phyloP scores from a whole-genome alignment of 352 stramenopile genomes.

The Thalassiosira ordinaria region DNA sequence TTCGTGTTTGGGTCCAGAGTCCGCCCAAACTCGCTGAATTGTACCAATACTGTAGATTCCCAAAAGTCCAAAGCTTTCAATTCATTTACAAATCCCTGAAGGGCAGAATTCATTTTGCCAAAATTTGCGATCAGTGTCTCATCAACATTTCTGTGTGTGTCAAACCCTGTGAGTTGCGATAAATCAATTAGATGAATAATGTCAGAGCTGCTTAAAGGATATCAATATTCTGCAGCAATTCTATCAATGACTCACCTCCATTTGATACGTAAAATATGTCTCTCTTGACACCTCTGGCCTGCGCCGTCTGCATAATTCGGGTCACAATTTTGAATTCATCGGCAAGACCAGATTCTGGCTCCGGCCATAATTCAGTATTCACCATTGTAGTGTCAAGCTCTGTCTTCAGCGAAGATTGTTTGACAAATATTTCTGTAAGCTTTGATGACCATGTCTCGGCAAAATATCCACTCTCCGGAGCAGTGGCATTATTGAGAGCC shows the following conservation, averaged over 20 bases:
- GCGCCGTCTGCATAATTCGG: conserved; percentile 28
- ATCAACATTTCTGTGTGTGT: conserved; percentile 22
- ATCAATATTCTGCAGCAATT: background rate
- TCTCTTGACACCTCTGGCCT: conserved; percentile 38
- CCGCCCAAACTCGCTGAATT: conserved; percentile 73
- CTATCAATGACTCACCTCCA: conserved; percentile 24
- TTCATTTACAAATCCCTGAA: conserved; percentile 72
- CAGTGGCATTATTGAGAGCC: conserved; percentile 59
- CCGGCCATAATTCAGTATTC: background rate
- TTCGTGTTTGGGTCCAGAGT: conserved; percentile 76
- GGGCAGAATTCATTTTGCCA: conserved; percentile 50
- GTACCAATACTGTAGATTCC: conserved; percentile 66
- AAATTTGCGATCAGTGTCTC: conserved; percentile 42
- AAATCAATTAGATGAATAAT: background rate
- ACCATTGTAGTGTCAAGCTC: conserved; percentile 8
- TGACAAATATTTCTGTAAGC: conserved; percentile 16
- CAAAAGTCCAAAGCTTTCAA: conserved; percentile 67
- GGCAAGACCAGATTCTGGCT: background rate
- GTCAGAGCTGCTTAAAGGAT: background rate
- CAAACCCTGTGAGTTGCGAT: background rate
- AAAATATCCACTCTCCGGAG: conserved; percentile 56
- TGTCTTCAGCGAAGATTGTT: conserved; percentile 1
- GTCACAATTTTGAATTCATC: conserved; percentile 47
- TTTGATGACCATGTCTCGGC: conserved; percentile 68
- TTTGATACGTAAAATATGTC: conserved; percentile 74